Conservation (phyloP, 164 flowering plant genomes). For the Annona cherimola region DNA sequence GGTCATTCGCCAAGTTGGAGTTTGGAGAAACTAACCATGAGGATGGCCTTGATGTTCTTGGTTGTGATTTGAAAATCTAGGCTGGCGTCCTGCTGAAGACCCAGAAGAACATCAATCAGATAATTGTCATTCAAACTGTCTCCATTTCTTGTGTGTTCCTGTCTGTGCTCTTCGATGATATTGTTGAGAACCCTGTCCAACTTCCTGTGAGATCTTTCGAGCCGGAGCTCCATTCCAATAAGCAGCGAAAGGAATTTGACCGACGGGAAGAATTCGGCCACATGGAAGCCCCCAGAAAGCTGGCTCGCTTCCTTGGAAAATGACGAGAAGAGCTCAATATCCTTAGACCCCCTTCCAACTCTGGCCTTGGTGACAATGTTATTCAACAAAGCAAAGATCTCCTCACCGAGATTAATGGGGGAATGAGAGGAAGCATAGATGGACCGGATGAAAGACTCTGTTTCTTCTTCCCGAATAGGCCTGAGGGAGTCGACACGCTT, state of each 20-base stretch:
- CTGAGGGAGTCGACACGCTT: slow-evolving; percentile 28
- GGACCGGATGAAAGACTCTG: slow-evolving; percentile 8
- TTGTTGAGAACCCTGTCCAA: background rate
- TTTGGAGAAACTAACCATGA: slow-evolving; percentile 12
- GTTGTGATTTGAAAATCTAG: slow-evolving; percentile 6
- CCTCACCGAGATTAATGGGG: slow-evolving; percentile 18
- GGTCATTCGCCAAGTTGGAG: too few relatives aligned
- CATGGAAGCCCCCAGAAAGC: slow-evolving; percentile 21
- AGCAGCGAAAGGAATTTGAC: background rate
- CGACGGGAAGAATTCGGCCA: slow-evolving; percentile 28
- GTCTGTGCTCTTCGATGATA: slow-evolving; percentile 5
- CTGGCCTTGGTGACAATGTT: slow-evolving; percentile 10
- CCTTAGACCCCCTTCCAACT: slow-evolving; percentile 19
- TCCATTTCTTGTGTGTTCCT: background rate
- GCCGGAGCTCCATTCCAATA: background rate
- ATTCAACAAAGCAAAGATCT: background rate
- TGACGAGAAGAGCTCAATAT: slow-evolving; percentile 23
- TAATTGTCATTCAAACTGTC: background rate
- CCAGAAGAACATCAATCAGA: slow-evolving; percentile 15
- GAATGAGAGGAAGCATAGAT: slow-evolving; percentile 7
- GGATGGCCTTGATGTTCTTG: slow-evolving; percentile 16
- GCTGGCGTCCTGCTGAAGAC: slow-evolving; percentile 1
- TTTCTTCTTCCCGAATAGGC: slow-evolving; percentile 35
- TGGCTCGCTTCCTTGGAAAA: slow-evolving; percentile 2
- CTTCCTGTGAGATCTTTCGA: background rate